phyloP scores from a whole-genome alignment of 768 basidiomycete species.

The Mycena metata region DNA sequence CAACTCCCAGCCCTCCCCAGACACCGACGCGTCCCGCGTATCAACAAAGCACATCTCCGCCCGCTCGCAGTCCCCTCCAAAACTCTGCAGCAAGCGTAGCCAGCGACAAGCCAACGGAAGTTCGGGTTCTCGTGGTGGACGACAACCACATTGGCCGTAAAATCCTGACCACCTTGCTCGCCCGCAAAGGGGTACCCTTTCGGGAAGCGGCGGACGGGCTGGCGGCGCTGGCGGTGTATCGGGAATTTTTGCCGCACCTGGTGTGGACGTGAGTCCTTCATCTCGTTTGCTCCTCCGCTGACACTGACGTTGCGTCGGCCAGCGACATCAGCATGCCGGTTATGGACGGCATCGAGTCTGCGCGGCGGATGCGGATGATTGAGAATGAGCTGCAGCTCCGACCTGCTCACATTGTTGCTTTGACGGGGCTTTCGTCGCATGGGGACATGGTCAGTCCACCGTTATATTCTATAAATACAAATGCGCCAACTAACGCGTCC shows the following conservation, averaged over 20 bases:
- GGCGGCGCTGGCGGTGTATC: conserved; percentile 18
- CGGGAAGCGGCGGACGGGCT: conserved; percentile 20
- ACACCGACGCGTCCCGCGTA: background rate
- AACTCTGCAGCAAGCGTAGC: no score
- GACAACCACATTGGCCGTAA: conserved; percentile 21
- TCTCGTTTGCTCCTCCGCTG: background rate
- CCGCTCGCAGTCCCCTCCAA: no score
- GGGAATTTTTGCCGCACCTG: conserved; percentile 19
- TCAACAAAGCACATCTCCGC: background rate
- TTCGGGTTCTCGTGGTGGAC: conserved; percentile 22
- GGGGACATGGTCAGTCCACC: conserved; percentile 20
- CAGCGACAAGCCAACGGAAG: background rate
- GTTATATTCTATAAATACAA: background rate
- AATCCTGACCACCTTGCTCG: conserved; percentile 21
- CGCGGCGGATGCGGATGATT: conserved; percentile 21
- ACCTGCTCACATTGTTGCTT: conserved; percentile 14
- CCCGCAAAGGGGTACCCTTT: conserved; percentile 20
- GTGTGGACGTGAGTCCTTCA: conserved; percentile 21
- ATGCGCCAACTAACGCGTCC: background rate
- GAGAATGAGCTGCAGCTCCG: conserved; percentile 17
- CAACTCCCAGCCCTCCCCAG: conserved; percentile 1
- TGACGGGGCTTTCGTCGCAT: conserved; percentile 21
- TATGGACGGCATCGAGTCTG: conserved; percentile 27
- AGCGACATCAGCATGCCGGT: conserved; percentile 28
- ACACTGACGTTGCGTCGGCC: background rate